A percentile compares a stretch with the other conserved stretches of the same genome.
Evolutionary conservation across 805 yeast species (phyloP).

Genomic region (Kurtzmaniella cleridarum): DNA sequence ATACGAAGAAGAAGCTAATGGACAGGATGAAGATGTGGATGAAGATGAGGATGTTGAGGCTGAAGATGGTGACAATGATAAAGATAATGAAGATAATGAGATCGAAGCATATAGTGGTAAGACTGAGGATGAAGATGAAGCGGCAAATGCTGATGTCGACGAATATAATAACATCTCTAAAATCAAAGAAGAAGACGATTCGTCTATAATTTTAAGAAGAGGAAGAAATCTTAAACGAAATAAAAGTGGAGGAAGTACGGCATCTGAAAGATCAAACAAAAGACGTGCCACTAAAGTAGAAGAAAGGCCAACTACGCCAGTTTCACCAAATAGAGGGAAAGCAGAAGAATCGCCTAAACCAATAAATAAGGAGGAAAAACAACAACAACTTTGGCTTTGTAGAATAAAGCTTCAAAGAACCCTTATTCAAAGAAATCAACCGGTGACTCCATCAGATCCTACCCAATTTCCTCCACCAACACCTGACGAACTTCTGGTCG

Average conservation of each 20-base stretch:
- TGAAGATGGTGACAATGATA: constrained; percentile 8
- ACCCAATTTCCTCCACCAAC: constrained; percentile 34
- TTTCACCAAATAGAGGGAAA: background rate
- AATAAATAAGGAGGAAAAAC: constrained; percentile 33
- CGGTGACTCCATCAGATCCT: constrained; percentile 33
- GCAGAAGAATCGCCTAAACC: constrained; percentile 10
- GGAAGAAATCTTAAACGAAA: constrained; percentile 9
- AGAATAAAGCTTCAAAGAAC: constrained; percentile 45
- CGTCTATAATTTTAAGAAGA: constrained; percentile 9
- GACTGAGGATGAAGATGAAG: constrained; percentile 43
- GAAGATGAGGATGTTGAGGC: constrained; percentile 10
- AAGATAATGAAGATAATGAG: constrained; percentile 1
- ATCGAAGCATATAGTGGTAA: constrained; percentile 13
- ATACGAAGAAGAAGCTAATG: constrained; percentile 6
- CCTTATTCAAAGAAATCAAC: constrained; percentile 40
- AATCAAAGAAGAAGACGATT: constrained; percentile 11
- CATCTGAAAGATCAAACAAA: constrained; percentile 4
- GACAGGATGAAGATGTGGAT: constrained; percentile 8
- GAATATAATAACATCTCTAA: constrained; percentile 7
- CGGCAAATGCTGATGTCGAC: constrained; percentile 20
- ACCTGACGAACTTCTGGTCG: constrained; percentile 38
- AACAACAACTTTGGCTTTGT: constrained; percentile 43
- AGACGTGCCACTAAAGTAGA: constrained; percentile 1
- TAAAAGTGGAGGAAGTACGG: background rate
- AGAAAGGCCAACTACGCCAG: background rate